Conservation (phyloP, 1,139 yeast genomes). For the Suhomyces kunorum region DNA sequence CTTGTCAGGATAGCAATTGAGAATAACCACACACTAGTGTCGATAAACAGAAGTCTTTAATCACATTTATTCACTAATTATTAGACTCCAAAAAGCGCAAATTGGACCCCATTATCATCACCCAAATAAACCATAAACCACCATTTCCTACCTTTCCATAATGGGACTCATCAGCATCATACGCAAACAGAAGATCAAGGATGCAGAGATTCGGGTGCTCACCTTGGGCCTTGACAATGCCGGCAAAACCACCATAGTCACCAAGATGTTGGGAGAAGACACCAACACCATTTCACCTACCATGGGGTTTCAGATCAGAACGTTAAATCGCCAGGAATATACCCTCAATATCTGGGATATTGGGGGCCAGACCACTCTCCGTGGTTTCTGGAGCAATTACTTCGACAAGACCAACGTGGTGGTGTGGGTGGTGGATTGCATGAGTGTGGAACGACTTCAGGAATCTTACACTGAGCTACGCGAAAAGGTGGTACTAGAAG, state of each 20-base stretch:
- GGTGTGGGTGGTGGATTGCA: slow-evolving; percentile 90
- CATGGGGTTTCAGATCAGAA: slow-evolving; percentile 54
- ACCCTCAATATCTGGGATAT: slow-evolving; percentile 72
- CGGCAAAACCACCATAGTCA: slow-evolving; percentile 83
- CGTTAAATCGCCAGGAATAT: slow-evolving; percentile 32
- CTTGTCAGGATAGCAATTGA: too few species aligned
- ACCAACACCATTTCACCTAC: slow-evolving; percentile 46
- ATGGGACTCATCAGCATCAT: slow-evolving; percentile 89
- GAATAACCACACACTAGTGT: too few species aligned
- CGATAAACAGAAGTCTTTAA: too few species aligned
- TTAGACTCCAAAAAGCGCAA: too few species aligned
- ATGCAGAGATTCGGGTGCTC: slow-evolving; percentile 71
- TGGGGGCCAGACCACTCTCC: slow-evolving; percentile 79
- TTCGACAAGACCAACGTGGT: slow-evolving; percentile 82
- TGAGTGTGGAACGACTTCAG: slow-evolving; percentile 57
- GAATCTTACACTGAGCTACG: slow-evolving; percentile 69
- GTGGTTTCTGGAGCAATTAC: slow-evolving; percentile 90
- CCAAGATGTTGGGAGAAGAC: slow-evolving; percentile 58
- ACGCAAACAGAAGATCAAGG: slow-evolving; percentile 79
- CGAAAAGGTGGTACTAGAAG: slow-evolving; percentile 60
- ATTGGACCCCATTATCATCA: neutral
- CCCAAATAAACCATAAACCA: too few species aligned
- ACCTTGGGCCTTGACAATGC: slow-evolving; percentile 85
- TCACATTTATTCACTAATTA: too few species aligned
- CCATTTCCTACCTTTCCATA: neutral